A percentile compares a stretch with the other conserved stretches of the same genome.
These are phyloP conservation scores for Kandelia obovata DNA, from an alignment of 345 rosid genomes.

Conservation along the genomic window DNA sequence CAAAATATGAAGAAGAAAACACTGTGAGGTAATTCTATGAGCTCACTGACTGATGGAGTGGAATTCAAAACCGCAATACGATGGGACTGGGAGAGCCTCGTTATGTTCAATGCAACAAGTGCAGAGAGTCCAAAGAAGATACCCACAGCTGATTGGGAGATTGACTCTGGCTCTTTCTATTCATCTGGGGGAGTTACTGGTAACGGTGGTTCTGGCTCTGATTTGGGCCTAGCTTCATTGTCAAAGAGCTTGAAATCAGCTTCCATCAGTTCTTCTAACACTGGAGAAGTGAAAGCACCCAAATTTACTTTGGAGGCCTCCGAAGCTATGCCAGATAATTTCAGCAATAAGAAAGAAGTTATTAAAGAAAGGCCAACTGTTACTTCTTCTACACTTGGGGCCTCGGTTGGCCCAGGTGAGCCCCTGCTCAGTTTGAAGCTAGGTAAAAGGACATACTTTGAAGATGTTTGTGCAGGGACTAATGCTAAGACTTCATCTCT, in stretches of 20 bases:
- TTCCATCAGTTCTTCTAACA: conserved; percentile 61
- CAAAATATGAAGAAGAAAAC: conserved; percentile 4
- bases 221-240: conserved; percentile 56
- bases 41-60: conserved; percentile 70
- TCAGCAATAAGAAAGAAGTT: conserved; percentile 35
- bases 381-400: conserved; percentile 46
- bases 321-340: conserved; percentile 42
- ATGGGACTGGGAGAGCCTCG: conserved; percentile 83
- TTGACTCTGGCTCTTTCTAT: conserved; percentile 54
- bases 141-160: conserved; percentile 53
- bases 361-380: conserved; percentile 22
- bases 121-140: conserved; percentile 53
- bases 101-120: conserved; percentile 49
- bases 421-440: conserved; percentile 76
- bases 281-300: conserved; percentile 34
- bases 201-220: conserved; percentile 61
- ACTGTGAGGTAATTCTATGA: conserved; percentile 30
- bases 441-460: conserved; percentile 68
- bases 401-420: conserved; percentile 69
- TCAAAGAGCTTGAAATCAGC: conserved; percentile 67
- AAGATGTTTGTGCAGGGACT: conserved; percentile 53
- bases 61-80: conserved; percentile 61
- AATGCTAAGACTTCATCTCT: conserved; percentile 40
- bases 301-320: conserved; percentile 37
- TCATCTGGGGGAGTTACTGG: conserved; percentile 50